Evolutionary conservation across 75 land plant genomes (phyloP), one percentile per base, ranked within the genome.

Genomic region (Cunninghamia lanceolata): DNA sequence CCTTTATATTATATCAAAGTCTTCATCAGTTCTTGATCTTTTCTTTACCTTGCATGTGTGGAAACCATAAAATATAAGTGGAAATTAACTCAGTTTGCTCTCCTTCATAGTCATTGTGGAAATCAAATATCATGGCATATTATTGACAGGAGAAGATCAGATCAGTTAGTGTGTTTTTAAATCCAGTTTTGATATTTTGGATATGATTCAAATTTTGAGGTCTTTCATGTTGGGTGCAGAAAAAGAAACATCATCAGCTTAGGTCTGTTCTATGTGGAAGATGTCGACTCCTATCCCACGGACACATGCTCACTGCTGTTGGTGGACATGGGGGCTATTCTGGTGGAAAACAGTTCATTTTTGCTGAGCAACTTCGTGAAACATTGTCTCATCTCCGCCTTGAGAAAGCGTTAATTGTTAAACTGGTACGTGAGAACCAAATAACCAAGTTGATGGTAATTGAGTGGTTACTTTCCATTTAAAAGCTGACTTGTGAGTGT

Each of bases 261-360:
- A 92, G 89, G 83, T 95, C 94, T 38, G 89, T 98, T 19, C 92
- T 98, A 39, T 98, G 99, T 87, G 95, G 95, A 86, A 92, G 99
- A 86, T 98, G 99, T 85, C 90, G 84, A 83, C 91, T 95, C 43
- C 76, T 98, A 77, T 93, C 96, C 36, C 99, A 98, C 83, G 99
- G 99, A 36, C 95, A 95, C 75, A 96, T 98, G 96, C 91, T 98
- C 14, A 98, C 99, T 85, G 99, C 99, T 42, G 99, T 98, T 36
- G 98, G 99, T 87, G 99, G 99, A 36, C 88, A 96, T 91, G 99
- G 99, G 63, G 98, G 98, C 74, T 96, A 96, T 86, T 66, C 99
- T 77, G 94, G 96, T 82, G 98, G 97, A 17, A 98, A 96, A 86
- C 94, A 96, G 50, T 98, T 98, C 82, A 88, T 98, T 75, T 83